Evolutionary conservation across 2,329 filamentous ascomycete genomes (phyloP).

Genomic region (Ambrosiella beaveri): DNA sequence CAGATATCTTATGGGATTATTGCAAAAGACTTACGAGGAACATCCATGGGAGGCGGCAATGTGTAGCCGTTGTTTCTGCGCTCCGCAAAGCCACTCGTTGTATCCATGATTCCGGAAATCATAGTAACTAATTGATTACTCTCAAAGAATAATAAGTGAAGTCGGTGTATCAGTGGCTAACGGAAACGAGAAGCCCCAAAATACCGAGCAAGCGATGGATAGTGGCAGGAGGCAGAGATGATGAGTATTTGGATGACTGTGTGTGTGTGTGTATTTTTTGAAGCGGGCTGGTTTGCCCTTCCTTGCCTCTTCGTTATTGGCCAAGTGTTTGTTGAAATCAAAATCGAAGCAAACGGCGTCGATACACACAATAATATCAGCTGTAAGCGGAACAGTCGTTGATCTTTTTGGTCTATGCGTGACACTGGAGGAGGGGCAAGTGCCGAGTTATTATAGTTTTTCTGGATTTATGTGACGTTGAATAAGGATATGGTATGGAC

Average conservation of each 20-base stretch:
- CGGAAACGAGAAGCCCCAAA: background rate
- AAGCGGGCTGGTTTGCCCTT: too few species aligned
- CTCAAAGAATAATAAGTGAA: background rate
- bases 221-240: background rate
- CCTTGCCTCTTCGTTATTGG: too few species aligned
- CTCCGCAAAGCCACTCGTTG: slow-evolving; percentile 10
- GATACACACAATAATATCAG: too few species aligned
- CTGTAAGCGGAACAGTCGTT: too few species aligned
- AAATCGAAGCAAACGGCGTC: too few species aligned
- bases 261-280: too few species aligned
- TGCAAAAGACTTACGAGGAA: slow-evolving; percentile 19
- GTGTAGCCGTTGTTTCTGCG: slow-evolving; percentile 15
- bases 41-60: slow-evolving; percentile 15
- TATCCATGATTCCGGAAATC: slow-evolving; percentile 5
- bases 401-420: too few species aligned
- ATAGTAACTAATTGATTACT: background rate
- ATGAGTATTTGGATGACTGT: background rate
- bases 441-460: too few species aligned
- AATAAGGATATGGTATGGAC: too few species aligned
- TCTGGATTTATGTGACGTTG: too few species aligned
- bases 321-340: too few species aligned
- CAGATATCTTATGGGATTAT: background rate
- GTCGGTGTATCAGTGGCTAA: background rate
- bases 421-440: too few species aligned
- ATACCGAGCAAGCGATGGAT: background rate